Conservation (phyloP, 306 rosid species). For the Malus orientalis region DNA sequence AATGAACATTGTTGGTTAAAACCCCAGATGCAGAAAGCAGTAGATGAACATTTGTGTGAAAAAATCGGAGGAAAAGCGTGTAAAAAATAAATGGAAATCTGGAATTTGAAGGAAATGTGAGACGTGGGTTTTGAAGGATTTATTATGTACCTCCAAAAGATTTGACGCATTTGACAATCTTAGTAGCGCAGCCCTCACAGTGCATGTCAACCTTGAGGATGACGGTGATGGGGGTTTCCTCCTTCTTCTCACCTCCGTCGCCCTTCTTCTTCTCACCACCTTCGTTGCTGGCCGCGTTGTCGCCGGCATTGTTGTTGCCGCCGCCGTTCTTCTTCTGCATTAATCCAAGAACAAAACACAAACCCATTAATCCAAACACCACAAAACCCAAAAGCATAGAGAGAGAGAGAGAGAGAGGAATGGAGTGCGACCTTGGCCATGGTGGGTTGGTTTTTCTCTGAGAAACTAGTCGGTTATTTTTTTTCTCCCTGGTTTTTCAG, state of each 20-base stretch:
- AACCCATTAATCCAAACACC: background rate
- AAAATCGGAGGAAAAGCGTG: background rate
- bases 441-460: background rate
- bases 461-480: background rate
- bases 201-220: slow-evolving; percentile 59
- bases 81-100: background rate
- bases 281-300: slow-evolving; percentile 21
- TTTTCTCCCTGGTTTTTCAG: background rate
- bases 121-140: background rate
- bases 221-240: slow-evolving; percentile 18
- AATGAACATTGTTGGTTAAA: background rate
- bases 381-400: background rate
- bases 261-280: slow-evolving; percentile 19
- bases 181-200: slow-evolving; percentile 64
- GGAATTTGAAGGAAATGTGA: background rate
- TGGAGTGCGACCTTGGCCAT: background rate
- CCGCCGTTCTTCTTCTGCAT: slow-evolving; percentile 18
- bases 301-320: slow-evolving; percentile 11
- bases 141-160: slow-evolving; percentile 30
- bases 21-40: background rate
- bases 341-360: background rate
- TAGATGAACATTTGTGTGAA: background rate
- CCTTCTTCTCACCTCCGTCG: slow-evolving; percentile 33
- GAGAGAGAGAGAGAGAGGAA: background rate
- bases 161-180: slow-evolving; percentile 27